phyloP scores from a whole-genome alignment of 495 filamentous ascomycete genomes.

The Trichocladium uniseriatum region DNA sequence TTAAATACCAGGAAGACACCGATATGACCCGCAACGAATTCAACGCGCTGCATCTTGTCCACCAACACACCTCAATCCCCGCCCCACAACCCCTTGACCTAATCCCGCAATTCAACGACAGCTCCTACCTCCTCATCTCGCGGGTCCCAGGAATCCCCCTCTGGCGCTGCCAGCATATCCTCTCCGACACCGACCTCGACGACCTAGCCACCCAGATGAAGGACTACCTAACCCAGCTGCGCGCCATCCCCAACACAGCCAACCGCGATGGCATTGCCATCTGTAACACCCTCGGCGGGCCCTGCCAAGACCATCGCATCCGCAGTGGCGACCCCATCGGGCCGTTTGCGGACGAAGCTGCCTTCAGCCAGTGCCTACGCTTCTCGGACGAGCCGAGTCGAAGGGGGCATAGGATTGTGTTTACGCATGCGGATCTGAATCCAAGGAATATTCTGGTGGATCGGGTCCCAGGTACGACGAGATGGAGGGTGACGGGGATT shows the following conservation, averaged over 20 bases:
- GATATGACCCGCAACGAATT: constrained; percentile 20
- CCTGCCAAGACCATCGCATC: constrained; percentile 21
- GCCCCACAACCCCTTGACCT: constrained; percentile 21
- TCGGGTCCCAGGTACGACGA: neutral
- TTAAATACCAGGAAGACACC: constrained; percentile 16
- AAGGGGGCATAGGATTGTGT: constrained; percentile 29
- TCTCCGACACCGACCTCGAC: constrained; percentile 17
- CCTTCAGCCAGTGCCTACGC: constrained; percentile 24
- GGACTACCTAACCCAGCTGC: constrained; percentile 22
- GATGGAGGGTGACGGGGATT: constrained; percentile 24
- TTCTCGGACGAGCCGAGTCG: constrained; percentile 23
- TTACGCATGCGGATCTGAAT: constrained; percentile 40
- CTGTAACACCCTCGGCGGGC: constrained; percentile 22
- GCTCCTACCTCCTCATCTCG: constrained; percentile 18
- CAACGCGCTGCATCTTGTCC: constrained; percentile 23
- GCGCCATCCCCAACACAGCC: constrained; percentile 15
- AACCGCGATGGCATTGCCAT: constrained; percentile 14
- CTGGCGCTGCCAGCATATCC: constrained; percentile 14
- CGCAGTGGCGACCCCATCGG: constrained; percentile 17
- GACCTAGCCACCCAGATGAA: constrained; percentile 18
- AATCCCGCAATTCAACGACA: neutral
- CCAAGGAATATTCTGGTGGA: constrained; percentile 39
- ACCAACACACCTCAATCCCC: constrained; percentile 20
- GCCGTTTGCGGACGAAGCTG: constrained; percentile 26
- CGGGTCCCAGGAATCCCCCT: constrained; percentile 18